phyloP scores from a whole-genome alignment of 1,284 basidiomycete genomes.

The Microbotryum lychnidis-dioicae region DNA sequence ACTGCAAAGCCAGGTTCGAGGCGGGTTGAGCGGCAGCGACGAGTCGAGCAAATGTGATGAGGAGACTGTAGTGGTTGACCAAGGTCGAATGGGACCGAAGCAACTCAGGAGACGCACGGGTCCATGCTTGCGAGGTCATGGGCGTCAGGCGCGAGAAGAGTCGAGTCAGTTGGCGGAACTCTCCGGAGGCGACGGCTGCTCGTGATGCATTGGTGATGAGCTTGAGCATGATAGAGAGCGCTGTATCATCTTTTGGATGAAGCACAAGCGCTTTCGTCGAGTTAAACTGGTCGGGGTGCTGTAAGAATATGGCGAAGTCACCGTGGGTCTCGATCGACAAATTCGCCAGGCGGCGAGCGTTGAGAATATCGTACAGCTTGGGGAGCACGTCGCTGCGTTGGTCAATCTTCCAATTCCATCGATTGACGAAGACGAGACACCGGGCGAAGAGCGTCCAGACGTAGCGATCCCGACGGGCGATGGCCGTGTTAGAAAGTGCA shows the following conservation, averaged over 20 bases:
- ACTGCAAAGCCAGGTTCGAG: slow-evolving; percentile 50
- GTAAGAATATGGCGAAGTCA: slow-evolving; percentile 72
- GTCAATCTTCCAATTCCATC: slow-evolving; percentile 67
- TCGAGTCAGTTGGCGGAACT: slow-evolving; percentile 48
- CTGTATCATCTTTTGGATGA: slow-evolving; percentile 54
- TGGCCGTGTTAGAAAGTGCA: slow-evolving; percentile 43
- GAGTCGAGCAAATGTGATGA: slow-evolving; percentile 68
- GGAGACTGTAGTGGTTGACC: slow-evolving; percentile 73
- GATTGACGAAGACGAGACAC: slow-evolving; percentile 59
- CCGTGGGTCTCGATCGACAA: slow-evolving; percentile 58
- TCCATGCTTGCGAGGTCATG: slow-evolving; percentile 57
- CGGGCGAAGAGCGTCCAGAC: slow-evolving; percentile 63
- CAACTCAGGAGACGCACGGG: slow-evolving; percentile 48
- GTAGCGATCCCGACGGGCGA: slow-evolving; percentile 65
- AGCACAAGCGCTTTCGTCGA: slow-evolving; percentile 48
- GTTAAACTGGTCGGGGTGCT: slow-evolving; percentile 49
- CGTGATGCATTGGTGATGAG: slow-evolving; percentile 55
- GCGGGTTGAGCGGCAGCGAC: slow-evolving; percentile 63
- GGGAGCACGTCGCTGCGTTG: slow-evolving; percentile 56
- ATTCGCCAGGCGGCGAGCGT: slow-evolving; percentile 68
- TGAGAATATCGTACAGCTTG: slow-evolving; percentile 66
- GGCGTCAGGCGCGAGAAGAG: slow-evolving; percentile 72
- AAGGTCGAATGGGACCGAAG: slow-evolving; percentile 64
- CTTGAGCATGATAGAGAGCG: slow-evolving; percentile 73
- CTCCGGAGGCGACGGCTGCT: slow-evolving; percentile 38